phyloP scores from a whole-genome alignment of 2,329 filamentous ascomycete genomes.

The Dactylellina sp. region DNA sequence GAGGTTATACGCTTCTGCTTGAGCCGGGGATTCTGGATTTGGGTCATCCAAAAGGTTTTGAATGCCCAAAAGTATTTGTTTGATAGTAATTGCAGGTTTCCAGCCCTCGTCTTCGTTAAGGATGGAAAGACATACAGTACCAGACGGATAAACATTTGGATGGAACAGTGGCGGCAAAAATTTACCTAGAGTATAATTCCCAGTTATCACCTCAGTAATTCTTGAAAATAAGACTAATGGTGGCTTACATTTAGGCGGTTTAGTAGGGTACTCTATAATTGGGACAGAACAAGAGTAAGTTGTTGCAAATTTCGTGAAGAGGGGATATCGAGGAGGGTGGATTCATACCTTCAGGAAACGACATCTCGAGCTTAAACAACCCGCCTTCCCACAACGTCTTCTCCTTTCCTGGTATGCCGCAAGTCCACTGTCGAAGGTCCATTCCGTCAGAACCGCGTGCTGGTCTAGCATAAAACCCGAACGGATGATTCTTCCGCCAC shows the following conservation, averaged over 20 bases:
- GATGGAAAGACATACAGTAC: constrained; percentile 96
- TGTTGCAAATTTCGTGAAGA: constrained; percentile 2
- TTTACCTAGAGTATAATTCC: constrained; percentile 75
- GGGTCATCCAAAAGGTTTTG: constrained; percentile 96
- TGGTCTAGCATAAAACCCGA: constrained; percentile 95
- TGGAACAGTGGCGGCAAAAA: constrained; percentile 96
- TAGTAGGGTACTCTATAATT: constrained; percentile 93
- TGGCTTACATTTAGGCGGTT: constrained; percentile 92
- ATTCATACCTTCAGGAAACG: constrained; percentile 86
- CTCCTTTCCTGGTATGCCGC: constrained; percentile 93
- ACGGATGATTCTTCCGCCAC: constrained; percentile 96
- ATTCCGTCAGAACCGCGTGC: constrained; percentile 80
- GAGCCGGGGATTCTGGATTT: constrained; percentile 94
- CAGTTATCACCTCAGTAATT: background rate
- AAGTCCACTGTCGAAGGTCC: constrained; percentile 96
- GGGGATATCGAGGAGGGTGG: background rate
- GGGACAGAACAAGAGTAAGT: constrained; percentile 40
- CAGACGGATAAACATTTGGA: constrained; percentile 97
- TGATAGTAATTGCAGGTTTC: constrained; percentile 98
- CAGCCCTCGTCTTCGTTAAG: constrained; percentile 98
- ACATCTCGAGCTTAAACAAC: constrained; percentile 91
- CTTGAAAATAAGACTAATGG: too few relatives aligned
- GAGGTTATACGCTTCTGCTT: constrained; percentile 96
- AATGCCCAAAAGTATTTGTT: constrained; percentile 95
- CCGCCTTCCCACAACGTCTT: constrained; percentile 99